Conservation (phyloP, 805 yeast genomes). For the Cyberlindnera maritima region DNA sequence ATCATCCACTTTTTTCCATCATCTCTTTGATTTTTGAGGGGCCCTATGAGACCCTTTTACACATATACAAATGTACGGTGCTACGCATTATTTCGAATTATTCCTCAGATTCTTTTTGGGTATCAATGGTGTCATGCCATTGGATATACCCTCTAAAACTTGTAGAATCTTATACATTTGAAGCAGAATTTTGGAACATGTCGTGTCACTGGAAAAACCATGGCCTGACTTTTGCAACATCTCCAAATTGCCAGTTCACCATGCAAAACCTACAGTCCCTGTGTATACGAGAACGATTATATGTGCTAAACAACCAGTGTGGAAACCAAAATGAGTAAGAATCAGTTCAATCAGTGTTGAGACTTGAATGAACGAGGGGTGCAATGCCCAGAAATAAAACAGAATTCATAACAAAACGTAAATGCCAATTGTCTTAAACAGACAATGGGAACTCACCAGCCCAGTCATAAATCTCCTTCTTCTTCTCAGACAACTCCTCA, state of each 20-base stretch:
- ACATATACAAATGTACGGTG: constrained; percentile 5
- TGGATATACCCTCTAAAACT: too few species aligned
- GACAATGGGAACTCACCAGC: constrained; percentile 82
- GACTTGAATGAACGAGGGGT: neutral
- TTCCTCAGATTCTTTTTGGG: too few species aligned
- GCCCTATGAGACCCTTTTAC: neutral
- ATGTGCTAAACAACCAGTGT: constrained; percentile 5
- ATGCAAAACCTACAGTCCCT: too few species aligned
- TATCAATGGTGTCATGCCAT: too few species aligned
- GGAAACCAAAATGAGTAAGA: constrained; percentile 1
- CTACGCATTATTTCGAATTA: constrained; percentile 3
- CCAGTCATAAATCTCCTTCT: constrained; percentile 84
- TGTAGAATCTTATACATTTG: too few species aligned
- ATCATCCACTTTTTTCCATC: neutral
- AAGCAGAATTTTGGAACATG: too few species aligned
- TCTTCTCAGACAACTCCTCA: constrained; percentile 62
- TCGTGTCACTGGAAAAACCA: too few species aligned
- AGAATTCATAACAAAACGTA: neutral
- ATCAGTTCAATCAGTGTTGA: constrained; percentile 3
- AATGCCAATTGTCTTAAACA: constrained; percentile 34
- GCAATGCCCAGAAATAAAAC: neutral
- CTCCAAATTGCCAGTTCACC: too few species aligned
- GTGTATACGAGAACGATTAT: neutral
- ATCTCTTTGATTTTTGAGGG: neutral
- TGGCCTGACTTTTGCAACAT: too few species aligned